Evolutionary conservation across 345 rosid species (phyloP), one percentile per base, ranked within the genome.

Genomic region (Erysimum cheiranthoides): DNA sequence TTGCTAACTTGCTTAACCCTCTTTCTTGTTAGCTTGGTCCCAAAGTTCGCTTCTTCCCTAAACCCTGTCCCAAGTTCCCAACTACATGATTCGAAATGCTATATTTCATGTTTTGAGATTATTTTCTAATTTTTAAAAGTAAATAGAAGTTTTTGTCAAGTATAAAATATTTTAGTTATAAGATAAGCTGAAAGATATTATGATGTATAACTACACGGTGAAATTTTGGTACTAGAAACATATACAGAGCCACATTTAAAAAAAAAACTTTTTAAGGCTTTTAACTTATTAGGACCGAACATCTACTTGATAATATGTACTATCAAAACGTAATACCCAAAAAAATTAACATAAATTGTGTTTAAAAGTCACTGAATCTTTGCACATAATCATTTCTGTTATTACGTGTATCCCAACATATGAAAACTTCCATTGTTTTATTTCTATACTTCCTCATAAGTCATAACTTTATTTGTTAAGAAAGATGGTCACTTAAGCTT

Each of bases 391-490:
- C 52, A 28, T 28, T 3, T 63, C 2, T 8, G 13, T 43, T 28
- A 8, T n/a, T 9, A 62, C 21, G 35, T 62, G 51, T 42, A 25
- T 61, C 34, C 49, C 49, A 61, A 28, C 11, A 6, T 27, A 30
- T n/a, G 59, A 18, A 8, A 66, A 49, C 45, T 32, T 66, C 43
- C 58, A 35, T 10, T 32, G 42, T 35, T 21, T 11, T 21, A 21
- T 56, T 51, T 38, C 14, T 21, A 8, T 65, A 9, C 32, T 47
- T 46, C 10, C 5, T 10, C 3, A n/a, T 38, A 46, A 45, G 3
- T 10, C 3, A n/a, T 38, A 46, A 45, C 30, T 53, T 38, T 25
- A 68, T 38, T 53, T 68, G 32, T 53, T 68, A 18, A 66, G 5
- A 14, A 11, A 47, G 54, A 49, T 34, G 57, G 18, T 18, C 32